Conservation (phyloP, 2,329 filamentous ascomycete species). For the Didymella keratinophila region DNA sequence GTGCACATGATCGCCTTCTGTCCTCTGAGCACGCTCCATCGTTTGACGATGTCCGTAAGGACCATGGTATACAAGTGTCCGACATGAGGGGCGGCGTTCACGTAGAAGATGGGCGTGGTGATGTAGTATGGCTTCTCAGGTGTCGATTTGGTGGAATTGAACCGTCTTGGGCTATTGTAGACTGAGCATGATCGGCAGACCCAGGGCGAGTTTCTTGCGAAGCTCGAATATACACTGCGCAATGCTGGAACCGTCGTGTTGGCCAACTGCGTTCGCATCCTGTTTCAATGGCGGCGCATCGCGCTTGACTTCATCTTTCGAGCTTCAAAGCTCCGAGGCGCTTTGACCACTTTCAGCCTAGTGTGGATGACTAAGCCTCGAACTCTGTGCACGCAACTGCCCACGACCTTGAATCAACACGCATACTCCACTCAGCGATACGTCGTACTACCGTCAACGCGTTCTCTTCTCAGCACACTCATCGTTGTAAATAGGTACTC, state of each 20-base stretch:
- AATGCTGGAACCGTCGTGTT: conserved; percentile 29
- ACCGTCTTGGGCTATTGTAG: conserved; percentile 26
- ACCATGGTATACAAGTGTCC: conserved; percentile 95
- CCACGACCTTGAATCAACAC: no score
- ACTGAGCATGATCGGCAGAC: conserved; percentile 34
- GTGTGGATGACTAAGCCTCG: conserved; percentile 7
- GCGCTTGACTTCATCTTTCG: conserved; percentile 21
- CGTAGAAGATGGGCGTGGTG: conserved; percentile 98
- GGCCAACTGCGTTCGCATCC: conserved; percentile 41
- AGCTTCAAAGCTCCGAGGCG: conserved; percentile 28
- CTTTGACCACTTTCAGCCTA: conserved; percentile 1
- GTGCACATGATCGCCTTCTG: conserved; percentile 78
- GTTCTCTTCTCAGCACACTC: not conserved
- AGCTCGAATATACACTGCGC: conserved; percentile 27
- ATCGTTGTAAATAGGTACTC: not conserved
- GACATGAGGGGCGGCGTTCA: conserved; percentile 95
- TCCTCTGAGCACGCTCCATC: conserved; percentile 84
- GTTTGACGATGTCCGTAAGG: conserved; percentile 87
- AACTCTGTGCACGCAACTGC: not conserved
- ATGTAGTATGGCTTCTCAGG: conserved; percentile 85
- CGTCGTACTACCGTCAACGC: not conserved
- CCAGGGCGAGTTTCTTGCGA: conserved; percentile 32
- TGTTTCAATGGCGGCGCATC: conserved; percentile 29
- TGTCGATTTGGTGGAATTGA: conserved; percentile 30
- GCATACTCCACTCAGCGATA: not conserved